Percentiles rank a stretch among this genome's conserved stretches.
Evolutionary conservation across 768 basidiomycete species (phyloP).

Genomic region (Phanerodontia chrysosporium): DNA sequence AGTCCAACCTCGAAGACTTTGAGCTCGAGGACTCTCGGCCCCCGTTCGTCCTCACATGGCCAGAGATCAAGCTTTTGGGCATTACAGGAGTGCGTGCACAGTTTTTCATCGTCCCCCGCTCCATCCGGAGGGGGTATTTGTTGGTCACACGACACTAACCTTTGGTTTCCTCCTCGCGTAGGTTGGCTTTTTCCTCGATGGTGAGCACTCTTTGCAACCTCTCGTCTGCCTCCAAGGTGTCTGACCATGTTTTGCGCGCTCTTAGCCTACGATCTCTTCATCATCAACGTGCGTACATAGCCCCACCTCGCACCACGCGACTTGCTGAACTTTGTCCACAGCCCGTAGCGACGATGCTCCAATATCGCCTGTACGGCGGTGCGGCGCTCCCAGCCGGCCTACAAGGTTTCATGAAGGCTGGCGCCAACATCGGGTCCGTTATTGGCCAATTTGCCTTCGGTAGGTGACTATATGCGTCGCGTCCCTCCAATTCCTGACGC

Average conservation of each 20-base stretch:
- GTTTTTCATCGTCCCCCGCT: slow-evolving; percentile 1
- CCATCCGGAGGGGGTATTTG: not conserved
- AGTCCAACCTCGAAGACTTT: slow-evolving; percentile 27
- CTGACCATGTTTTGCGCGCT: not conserved
- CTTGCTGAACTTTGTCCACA: slow-evolving; percentile 19
- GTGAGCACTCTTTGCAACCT: too few relatives aligned
- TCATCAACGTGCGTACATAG: slow-evolving; percentile 51
- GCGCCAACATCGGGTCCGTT: slow-evolving; percentile 69
- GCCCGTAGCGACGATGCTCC: slow-evolving; percentile 67
- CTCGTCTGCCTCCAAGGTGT: too few relatives aligned
- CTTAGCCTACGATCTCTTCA: slow-evolving; percentile 65
- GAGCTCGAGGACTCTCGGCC: slow-evolving; percentile 29
- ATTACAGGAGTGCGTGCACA: slow-evolving; percentile 50
- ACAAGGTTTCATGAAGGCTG: slow-evolving; percentile 61
- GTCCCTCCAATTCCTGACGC: not conserved
- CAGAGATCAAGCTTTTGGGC: slow-evolving; percentile 57
- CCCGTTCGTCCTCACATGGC: slow-evolving; percentile 35
- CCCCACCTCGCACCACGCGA: not conserved
- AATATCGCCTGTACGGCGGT: slow-evolving; percentile 58
- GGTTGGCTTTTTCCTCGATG: slow-evolving; percentile 73
- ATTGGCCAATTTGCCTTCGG: slow-evolving; percentile 66
- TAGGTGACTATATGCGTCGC: slow-evolving; percentile 17
- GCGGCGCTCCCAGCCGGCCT: slow-evolving; percentile 45
- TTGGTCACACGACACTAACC: slow-evolving; percentile 4
- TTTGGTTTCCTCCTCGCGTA: slow-evolving; percentile 16